Evolutionary conservation across 2,329 filamentous ascomycete genomes (phyloP), one percentile per base, ranked within the genome.

Genomic region (Pseudovirgaria hyperparasitica): DNA sequence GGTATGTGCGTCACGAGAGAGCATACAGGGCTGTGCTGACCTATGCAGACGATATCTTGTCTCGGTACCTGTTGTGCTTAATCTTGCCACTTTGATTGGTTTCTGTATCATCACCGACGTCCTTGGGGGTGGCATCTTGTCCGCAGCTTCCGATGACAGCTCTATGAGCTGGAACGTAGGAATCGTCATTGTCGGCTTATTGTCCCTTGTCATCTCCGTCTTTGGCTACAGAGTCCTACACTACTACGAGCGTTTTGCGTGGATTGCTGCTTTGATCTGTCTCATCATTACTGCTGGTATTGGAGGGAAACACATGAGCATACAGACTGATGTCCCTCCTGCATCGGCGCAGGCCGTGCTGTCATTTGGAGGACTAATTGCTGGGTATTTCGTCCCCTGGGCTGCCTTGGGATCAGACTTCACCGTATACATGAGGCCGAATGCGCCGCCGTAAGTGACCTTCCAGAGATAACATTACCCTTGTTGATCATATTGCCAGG

Each of bases 351-450:
- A 55, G 2, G 49, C 57, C 8, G 49, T 74, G 2, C 42, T 76
- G 5, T 65, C 58, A 16, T 77, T 71, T 35, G 70, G 62, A 25
- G 71, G 70, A 52, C 62, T 75, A 27, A 62, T 77, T 4, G 70
- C 72, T 0, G 68, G 67, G 1, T 76, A 73, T 42, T 67, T 75
- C 57, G 62, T 78, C 2, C 71, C 73, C 0, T 78, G 68, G 61
- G 67, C 62, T 4, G 63, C 61, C 2, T 54, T 75, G 14, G 60
- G 68, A 1, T 71, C 67, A 12, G 72, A 76, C 41, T 65, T 76
- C 30, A 67, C 67, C 0, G 70, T 70, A 0, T 77, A 76, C 39
- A 61, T 74, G 29, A 59, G 67, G 27, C 70, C 70, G 13, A 62
- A 60, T 28, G 65, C 65, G 3, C 60, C 67, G 2, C 60, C 59